Evolutionary conservation across 768 basidiomycete species (phyloP).

Genomic region (Boletus edulis): DNA sequence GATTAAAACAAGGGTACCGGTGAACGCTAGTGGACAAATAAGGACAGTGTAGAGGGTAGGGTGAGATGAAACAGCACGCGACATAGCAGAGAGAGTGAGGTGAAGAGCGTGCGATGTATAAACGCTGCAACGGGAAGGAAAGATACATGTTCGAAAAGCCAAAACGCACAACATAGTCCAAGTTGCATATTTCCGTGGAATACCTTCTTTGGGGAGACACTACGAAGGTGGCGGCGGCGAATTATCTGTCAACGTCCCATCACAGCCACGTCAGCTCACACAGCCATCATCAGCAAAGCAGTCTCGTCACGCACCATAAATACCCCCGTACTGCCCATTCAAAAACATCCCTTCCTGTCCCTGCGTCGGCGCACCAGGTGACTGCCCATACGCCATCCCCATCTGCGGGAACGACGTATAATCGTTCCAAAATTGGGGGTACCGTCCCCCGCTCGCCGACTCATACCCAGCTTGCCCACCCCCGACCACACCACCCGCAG

Average conservation of each 20-base stretch:
- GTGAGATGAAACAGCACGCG: not conserved
- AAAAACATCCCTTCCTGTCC: conserved; percentile 25
- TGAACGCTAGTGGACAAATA: not conserved
- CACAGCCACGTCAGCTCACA: not conserved
- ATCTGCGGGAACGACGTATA: conserved; percentile 52
- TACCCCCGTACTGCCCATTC: conserved; percentile 20
- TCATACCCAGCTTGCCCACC: conserved; percentile 22
- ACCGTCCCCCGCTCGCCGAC: conserved; percentile 28
- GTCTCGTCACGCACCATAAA: conserved; percentile 27
- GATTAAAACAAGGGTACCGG: not conserved
- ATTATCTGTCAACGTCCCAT: conserved; percentile 6
- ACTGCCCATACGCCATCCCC: conserved; percentile 37
- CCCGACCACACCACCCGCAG: conserved; percentile 2
- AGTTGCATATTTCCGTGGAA: not conserved
- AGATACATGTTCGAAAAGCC: not conserved
- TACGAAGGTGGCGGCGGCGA: conserved; percentile 6
- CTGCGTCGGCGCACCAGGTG: conserved; percentile 6
- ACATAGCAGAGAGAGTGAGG: not conserved
- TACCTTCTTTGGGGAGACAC: not conserved
- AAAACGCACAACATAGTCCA: not conserved
- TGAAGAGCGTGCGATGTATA: not conserved
- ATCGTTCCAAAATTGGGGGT: conserved; percentile 57
- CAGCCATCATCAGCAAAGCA: not conserved
- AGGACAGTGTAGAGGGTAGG: no score
- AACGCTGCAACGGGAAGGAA: not conserved